phyloP scores from a whole-genome alignment of 2,329 filamentous ascomycete species.

The Leptographium wingfieldii region DNA sequence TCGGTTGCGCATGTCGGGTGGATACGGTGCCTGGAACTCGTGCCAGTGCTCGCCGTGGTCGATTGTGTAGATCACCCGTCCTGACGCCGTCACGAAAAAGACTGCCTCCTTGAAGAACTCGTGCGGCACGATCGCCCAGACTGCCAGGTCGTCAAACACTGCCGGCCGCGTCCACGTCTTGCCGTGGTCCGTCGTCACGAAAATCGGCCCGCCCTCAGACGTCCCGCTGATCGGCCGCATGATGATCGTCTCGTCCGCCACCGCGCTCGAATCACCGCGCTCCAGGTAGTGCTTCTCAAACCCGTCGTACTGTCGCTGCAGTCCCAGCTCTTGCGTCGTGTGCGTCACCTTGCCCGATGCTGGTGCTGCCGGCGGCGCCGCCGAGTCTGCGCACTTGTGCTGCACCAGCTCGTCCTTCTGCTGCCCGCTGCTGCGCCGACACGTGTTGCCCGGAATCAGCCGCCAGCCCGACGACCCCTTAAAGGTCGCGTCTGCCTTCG shows the following conservation, averaged over 20 bases:
- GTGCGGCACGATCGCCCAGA: constrained; percentile 64
- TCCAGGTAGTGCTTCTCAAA: constrained; percentile 66
- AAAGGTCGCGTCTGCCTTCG: constrained; percentile 57
- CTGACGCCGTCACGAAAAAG: constrained; percentile 63
- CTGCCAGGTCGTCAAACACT: constrained; percentile 55
- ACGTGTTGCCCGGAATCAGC: constrained; percentile 74
- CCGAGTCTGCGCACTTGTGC: constrained; percentile 55
- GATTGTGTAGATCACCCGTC: constrained; percentile 65
- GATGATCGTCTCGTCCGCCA: constrained; percentile 58
- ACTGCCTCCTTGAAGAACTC: constrained; percentile 71
- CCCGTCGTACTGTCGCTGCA: constrained; percentile 42
- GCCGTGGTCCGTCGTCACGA: constrained; percentile 72
- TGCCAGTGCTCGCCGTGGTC: constrained; percentile 66
- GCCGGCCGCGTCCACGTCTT: constrained; percentile 60
- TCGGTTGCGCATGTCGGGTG: constrained; percentile 23
- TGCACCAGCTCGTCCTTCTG: constrained; percentile 64
- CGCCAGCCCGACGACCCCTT: constrained; percentile 83
- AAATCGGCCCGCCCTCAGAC: constrained; percentile 48
- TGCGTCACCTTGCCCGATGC: constrained; percentile 54
- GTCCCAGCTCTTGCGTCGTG: constrained; percentile 38
- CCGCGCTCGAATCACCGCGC: constrained; percentile 49
- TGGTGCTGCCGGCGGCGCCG: constrained; percentile 33
- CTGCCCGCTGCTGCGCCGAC: constrained; percentile 44
- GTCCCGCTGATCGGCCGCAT: constrained; percentile 34
- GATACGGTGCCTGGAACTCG: constrained; percentile 57